phyloP scores from a whole-genome alignment of 305 asterid species.

The Solanum hybrid region DNA sequence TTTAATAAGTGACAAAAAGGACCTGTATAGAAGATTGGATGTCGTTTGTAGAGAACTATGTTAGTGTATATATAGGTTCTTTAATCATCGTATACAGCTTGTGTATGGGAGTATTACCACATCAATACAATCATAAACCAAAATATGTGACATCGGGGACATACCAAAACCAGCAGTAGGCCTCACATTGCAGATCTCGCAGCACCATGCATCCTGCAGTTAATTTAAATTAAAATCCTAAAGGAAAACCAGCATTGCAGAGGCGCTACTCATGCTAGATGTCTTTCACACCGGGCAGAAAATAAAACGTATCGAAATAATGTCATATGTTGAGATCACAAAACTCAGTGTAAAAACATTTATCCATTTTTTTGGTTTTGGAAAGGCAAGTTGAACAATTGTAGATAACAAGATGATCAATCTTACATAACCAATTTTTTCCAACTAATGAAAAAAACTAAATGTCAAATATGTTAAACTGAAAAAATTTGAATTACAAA shows the following conservation, averaged over 20 bases:
- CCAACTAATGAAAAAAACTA: background rate
- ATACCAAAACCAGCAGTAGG: slow-evolving; percentile 48
- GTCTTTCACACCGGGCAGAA: background rate
- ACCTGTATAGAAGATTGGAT: background rate
- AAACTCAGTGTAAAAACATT: background rate
- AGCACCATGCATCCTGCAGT: slow-evolving; percentile 38
- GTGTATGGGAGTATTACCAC: background rate
- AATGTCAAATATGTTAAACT: background rate
- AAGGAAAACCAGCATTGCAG: background rate
- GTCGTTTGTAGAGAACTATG: background rate
- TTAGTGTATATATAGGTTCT: background rate
- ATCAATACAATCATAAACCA: background rate
- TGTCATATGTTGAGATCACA: background rate
- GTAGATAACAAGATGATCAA: background rate
- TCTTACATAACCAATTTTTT: background rate
- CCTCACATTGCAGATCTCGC: slow-evolving; percentile 36
- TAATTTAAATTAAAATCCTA: background rate
- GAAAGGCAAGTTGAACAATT: background rate
- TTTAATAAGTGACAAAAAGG: background rate
- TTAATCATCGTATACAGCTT: background rate
- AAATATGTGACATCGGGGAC: background rate
- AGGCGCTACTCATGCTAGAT: background rate
- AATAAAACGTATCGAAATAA: background rate
- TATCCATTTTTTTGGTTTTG: background rate
- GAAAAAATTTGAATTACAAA: background rate